phyloP scores from a whole-genome alignment of 2,329 filamentous ascomycete species.

The Dactylellina sp. region DNA sequence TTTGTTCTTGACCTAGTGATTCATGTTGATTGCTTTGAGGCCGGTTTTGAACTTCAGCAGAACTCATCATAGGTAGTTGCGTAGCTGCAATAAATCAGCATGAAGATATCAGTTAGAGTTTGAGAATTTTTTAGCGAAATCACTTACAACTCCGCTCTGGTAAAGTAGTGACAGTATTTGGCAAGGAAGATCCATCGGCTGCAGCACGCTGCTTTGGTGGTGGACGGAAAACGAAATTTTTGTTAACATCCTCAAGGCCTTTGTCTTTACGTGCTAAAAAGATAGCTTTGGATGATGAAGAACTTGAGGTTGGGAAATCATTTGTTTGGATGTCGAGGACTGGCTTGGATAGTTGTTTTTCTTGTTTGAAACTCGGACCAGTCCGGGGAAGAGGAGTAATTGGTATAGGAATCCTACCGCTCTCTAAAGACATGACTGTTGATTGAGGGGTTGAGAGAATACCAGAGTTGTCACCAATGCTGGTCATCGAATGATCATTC shows the following conservation, averaged over 20 bases:
- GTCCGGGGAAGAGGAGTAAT: conserved; percentile 14
- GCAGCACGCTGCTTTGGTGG: not conserved
- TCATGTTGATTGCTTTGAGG: no score
- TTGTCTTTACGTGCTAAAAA: not conserved
- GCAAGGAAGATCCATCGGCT: no score
- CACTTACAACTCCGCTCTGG: no score
- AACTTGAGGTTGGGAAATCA: not conserved
- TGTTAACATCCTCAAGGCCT: not conserved
- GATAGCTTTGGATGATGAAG: not conserved
- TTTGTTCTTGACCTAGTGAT: no score
- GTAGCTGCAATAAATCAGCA: no score
- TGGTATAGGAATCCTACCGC: conserved; percentile 20
- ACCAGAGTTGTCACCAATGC: not conserved
- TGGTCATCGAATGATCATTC: conserved; percentile 7
- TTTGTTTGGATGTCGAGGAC: not conserved
- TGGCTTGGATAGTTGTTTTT: conserved; percentile 1
- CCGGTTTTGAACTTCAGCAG: no score
- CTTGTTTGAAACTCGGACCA: conserved; percentile 12
- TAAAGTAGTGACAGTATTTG: no score
- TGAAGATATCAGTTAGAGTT: no score
- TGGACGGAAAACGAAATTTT: not conserved
- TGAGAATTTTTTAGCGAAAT: no score
- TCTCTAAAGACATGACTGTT: not conserved
- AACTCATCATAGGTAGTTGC: no score
- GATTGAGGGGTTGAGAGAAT: not conserved